Conservation (phyloP, 73 alveolate species). For the Paraurostyla sp. region DNA sequence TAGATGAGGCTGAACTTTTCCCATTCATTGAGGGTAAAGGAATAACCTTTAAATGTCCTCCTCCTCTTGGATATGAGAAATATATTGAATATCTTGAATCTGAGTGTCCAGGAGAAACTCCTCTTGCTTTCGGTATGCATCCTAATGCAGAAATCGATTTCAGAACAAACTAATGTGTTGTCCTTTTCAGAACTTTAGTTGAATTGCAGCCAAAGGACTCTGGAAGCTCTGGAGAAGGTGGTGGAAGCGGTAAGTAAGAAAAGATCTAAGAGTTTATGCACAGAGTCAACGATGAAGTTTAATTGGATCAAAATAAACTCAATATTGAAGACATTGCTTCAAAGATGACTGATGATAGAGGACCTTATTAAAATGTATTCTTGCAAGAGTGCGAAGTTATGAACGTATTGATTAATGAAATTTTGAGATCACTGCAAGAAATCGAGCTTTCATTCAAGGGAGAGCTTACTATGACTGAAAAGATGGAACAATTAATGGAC, state of each 20-base stretch:
- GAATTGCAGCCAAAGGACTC: slow-evolving; percentile 97
- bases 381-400: slow-evolving; percentile 98
- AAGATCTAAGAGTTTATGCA: slow-evolving; percentile 85
- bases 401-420: slow-evolving; percentile 92
- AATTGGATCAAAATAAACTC: slow-evolving; percentile 84
- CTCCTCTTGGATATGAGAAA: slow-evolving; percentile 91
- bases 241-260: slow-evolving; percentile 90
- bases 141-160: slow-evolving; percentile 99
- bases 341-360: slow-evolving; percentile 92
- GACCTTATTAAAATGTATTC: slow-evolving; percentile 97
- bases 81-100: slow-evolving; percentile 98
- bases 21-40: slow-evolving; percentile 99
- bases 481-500: slow-evolving; percentile 96
- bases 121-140: slow-evolving; percentile 99
- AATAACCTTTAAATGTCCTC: slow-evolving; percentile 95
- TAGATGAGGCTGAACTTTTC: slow-evolving; percentile 99
- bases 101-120: slow-evolving; percentile 97
- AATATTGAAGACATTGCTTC: slow-evolving; percentile 91
- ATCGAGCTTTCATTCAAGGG: slow-evolving; percentile 97
- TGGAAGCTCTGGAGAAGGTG: slow-evolving; percentile 90
- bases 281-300: slow-evolving; percentile 81
- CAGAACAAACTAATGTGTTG: slow-evolving; percentile 95
- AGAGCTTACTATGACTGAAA: slow-evolving; percentile 97
- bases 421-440: slow-evolving; percentile 93
- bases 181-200: slow-evolving; percentile 90